phyloP scores from a whole-genome alignment of 2,329 filamentous ascomycete genomes.

The Claviceps monticola region DNA sequence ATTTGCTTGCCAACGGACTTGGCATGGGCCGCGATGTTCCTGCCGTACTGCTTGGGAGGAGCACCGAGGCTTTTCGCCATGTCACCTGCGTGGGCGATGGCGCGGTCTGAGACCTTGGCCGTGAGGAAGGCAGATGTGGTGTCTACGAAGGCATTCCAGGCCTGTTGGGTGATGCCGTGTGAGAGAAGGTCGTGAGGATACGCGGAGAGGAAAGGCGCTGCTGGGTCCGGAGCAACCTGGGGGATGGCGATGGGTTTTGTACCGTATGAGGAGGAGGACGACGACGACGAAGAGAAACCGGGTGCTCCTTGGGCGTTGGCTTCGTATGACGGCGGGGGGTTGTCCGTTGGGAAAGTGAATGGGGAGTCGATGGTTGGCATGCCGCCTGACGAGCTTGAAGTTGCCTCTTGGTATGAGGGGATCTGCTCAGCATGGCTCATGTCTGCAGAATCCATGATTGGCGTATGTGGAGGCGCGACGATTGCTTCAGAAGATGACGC shows the following conservation, averaged over 20 bases:
- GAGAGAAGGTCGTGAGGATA: slow-evolving; percentile 24
- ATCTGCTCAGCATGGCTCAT: not conserved
- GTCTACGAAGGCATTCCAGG: slow-evolving; percentile 21
- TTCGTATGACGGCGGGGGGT: slow-evolving; percentile 17
- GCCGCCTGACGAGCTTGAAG: not conserved
- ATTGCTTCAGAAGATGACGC: too few relatives aligned
- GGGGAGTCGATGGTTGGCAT: slow-evolving; percentile 13
- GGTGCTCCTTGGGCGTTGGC: not conserved
- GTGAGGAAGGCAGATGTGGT: slow-evolving; percentile 33
- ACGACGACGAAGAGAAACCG: not conserved
- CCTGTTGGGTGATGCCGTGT: slow-evolving; percentile 22
- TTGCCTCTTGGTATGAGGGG: slow-evolving; percentile 6
- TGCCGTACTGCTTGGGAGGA: slow-evolving; percentile 22
- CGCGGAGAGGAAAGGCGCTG: slow-evolving; percentile 25
- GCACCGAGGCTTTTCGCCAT: slow-evolving; percentile 22
- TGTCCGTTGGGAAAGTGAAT: slow-evolving; percentile 25
- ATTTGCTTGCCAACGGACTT: slow-evolving; percentile 24
- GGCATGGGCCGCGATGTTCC: slow-evolving; percentile 21
- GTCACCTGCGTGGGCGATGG: slow-evolving; percentile 28
- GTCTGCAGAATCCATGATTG: not conserved
- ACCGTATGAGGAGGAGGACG: not conserved
- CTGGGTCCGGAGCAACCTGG: slow-evolving; percentile 19
- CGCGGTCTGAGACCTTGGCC: slow-evolving; percentile 29
- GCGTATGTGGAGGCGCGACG: too few relatives aligned
- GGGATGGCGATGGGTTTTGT: slow-evolving; percentile 26